Conservation (phyloP, 2,329 filamentous ascomycete species). For the Cordyceps militaris region DNA sequence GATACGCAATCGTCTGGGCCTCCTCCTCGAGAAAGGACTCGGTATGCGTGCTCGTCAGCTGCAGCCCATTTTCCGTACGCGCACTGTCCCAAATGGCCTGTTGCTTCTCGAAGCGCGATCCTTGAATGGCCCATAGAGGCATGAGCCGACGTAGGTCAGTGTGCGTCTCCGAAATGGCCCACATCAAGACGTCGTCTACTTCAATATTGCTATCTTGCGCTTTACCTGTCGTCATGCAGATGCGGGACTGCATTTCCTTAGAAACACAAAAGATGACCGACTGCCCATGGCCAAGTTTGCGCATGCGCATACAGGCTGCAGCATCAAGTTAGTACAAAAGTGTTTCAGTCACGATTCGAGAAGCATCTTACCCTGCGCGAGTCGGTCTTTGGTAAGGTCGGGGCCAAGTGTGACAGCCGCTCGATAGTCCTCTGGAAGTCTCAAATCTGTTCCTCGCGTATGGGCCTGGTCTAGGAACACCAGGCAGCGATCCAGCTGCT, state of each 20-base stretch:
- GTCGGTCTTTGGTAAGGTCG: constrained; percentile 57
- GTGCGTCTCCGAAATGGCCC: constrained; percentile 53
- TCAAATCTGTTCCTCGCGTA: constrained; percentile 62
- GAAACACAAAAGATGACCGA: constrained; percentile 55
- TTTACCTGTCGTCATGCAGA: constrained; percentile 25
- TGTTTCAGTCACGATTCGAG: neutral
- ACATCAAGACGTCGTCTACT: constrained; percentile 48
- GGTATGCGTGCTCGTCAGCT: neutral
- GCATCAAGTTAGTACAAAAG: neutral
- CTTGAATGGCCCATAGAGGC: constrained; percentile 56
- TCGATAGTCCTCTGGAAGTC: constrained; percentile 48
- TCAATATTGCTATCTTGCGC: constrained; percentile 26
- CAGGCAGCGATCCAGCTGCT: constrained; percentile 51
- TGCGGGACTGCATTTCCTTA: constrained; percentile 50
- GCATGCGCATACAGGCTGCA: constrained; percentile 63
- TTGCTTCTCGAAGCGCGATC: constrained; percentile 41
- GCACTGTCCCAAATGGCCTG: constrained; percentile 25
- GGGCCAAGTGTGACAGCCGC: constrained; percentile 63
- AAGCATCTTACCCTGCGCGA: constrained; percentile 55
- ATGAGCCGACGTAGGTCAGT: constrained; percentile 40
- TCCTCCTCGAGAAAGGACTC: neutral
- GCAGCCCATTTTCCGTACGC: neutral
- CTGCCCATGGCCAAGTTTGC: constrained; percentile 60
- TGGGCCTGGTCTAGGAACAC: constrained; percentile 66
- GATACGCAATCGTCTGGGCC: neutral